Evolutionary conservation across 306 rosid species (phyloP), one percentile per base, ranked within the genome.

Genomic region (Trifolium fragiferum): DNA sequence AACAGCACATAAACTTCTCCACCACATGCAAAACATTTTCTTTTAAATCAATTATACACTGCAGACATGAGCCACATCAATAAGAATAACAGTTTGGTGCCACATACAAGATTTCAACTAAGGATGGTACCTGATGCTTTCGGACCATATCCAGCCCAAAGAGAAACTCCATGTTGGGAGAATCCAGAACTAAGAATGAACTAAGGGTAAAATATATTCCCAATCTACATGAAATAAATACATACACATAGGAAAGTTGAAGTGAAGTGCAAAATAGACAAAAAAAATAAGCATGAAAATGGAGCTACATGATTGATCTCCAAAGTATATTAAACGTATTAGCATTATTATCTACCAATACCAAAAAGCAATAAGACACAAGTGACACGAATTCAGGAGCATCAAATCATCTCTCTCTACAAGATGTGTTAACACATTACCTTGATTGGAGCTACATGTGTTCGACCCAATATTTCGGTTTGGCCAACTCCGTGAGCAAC

Each of bases 401-500:
- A n/a, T n/a, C n/a, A n/a, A n/a, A n/a, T n/a, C n/a, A n/a, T n/a
- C n/a, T n/a, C n/a, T n/a, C n/a, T n/a, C n/a, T n/a, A n/a, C n/a
- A n/a, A 66, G 90, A 49, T 19, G 32, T 53, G 51, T 50, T 38
- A 69, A 59, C 51, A 67, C 60, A 73, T 78, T 82, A 95, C 99
- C 98, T 95, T 95, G 82, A 95, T 95, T 66, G 98, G 91, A 81
- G 99, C 98, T 66, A 95, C 99, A 75, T 95, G 99, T 55, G 92
- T 90, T 15, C 93, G 86, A 70, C 99, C 99, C 82, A 95, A 86
- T 78, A 95, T 95, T 90, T 95, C 98, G 4, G 97, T 81, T 76
- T 95, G 98, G 72, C 99, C 99, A 72, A 95, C 99, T 49, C 99
- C 99, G 57, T 88, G 98, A 82, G 99, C 99, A 81, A 90, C 87